Evolutionary conservation across 495 filamentous ascomycete genomes (phyloP).

Genomic region (Glarea lozoyensis): DNA sequence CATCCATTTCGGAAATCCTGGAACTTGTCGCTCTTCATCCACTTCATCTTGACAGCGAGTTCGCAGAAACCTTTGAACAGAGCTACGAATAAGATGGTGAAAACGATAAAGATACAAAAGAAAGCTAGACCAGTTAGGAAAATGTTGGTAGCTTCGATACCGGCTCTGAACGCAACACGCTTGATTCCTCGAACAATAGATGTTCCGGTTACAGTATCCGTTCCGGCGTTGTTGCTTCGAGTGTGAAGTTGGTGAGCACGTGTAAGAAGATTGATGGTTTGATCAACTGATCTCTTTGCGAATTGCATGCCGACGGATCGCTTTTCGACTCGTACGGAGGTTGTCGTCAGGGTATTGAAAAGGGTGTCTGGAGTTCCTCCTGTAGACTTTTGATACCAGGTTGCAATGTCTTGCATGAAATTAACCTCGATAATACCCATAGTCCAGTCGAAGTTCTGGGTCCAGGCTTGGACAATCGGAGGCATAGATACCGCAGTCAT

Average conservation of each 20-base stretch:
- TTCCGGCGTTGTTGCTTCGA: conserved; percentile 33
- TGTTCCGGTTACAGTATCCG: conserved; percentile 35
- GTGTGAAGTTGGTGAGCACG: conserved; percentile 44
- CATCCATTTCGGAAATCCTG: conserved; percentile 90
- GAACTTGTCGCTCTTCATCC: conserved; percentile 83
- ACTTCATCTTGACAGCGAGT: conserved; percentile 54
- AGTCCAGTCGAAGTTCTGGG: conserved; percentile 97
- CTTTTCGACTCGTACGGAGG: conserved; percentile 82
- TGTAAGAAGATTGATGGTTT: conserved; percentile 31
- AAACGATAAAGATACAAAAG: conserved; percentile 73
- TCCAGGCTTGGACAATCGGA: conserved; percentile 88
- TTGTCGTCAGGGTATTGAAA: conserved; percentile 60
- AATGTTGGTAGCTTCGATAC: conserved; percentile 86
- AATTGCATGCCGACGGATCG: conserved; percentile 32
- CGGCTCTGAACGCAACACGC: conserved; percentile 77
- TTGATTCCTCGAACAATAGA: conserved; percentile 78
- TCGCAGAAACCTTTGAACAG: conserved; percentile 77
- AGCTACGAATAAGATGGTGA: conserved; percentile 61
- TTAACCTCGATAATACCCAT: conserved; percentile 90
- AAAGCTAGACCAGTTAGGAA: conserved; percentile 89
- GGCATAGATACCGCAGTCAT: conserved; percentile 79
- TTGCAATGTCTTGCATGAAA: conserved; percentile 82
- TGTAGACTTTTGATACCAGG: conserved; percentile 94
- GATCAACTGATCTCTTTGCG: conserved; percentile 25
- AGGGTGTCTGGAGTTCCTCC: conserved; percentile 80